These are phyloP conservation scores for Alopecurus myosuroides DNA, from an alignment of 176 grass and related monocot species.

Conservation along the genomic window DNA sequence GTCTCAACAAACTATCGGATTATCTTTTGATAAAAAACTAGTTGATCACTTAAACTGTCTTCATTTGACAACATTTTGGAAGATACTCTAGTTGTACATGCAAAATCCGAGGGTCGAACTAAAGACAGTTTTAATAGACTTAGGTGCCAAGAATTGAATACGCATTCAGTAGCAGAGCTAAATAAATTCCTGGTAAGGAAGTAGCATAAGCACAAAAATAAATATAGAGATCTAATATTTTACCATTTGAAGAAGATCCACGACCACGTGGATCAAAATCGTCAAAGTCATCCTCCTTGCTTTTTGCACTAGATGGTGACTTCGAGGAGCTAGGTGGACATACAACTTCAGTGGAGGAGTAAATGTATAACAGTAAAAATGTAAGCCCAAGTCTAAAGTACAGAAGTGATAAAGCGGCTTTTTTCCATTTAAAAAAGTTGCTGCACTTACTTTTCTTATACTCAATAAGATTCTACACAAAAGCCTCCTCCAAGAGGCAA, in stretches of 20 bases:
- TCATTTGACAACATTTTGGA: conserved; percentile 9
- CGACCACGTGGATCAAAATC: conserved; percentile 96
- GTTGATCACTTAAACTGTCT: background rate
- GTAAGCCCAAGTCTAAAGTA: background rate
- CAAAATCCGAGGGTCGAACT: background rate
- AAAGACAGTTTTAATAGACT: background rate
- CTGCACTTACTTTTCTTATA: conserved; percentile 12
- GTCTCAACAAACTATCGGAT: background rate
- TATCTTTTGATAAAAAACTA: background rate
- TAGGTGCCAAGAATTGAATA: background rate
- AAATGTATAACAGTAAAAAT: background rate
- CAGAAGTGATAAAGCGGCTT: background rate
- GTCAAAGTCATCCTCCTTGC: conserved; percentile 67
- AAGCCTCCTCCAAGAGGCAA: background rate
- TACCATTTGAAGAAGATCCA: conserved; percentile 77
- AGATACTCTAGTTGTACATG: conserved; percentile 8
- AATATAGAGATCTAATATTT: background rate
- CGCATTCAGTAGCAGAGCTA: conserved; percentile 6
- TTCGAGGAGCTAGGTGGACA: conserved; percentile 36
- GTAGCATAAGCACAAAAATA: conserved; percentile 10
- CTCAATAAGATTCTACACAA: conserved; percentile 12
- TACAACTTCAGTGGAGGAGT: conserved; percentile 20
- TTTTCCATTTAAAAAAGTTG: background rate
- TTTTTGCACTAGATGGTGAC: conserved; percentile 28
- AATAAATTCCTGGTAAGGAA: background rate